phyloP scores from a whole-genome alignment of 208 protist species.

The Tritrichomonas musculus region DNA sequence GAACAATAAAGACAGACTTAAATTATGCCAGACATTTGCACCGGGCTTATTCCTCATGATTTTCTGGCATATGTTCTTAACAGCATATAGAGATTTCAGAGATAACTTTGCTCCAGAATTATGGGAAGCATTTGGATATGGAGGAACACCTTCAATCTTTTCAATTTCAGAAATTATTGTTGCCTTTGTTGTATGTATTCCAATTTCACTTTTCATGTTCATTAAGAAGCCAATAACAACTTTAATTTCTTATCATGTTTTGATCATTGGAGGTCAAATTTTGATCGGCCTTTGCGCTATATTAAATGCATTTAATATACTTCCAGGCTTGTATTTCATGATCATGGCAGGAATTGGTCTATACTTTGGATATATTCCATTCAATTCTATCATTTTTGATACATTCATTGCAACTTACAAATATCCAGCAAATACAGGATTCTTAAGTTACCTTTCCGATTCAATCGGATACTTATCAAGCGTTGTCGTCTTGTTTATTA shows the following conservation, averaged over 20 bases:
- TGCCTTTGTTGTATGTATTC: no score
- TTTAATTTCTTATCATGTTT: background rate
- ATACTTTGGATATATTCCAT: background rate
- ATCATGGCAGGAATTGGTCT: background rate
- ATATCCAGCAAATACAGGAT: background rate
- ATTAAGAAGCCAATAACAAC: background rate
- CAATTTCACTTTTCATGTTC: background rate
- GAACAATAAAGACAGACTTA: background rate
- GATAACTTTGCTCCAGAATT: conserved; percentile 1
- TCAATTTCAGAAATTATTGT: background rate
- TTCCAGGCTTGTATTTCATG: background rate
- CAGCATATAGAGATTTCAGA: background rate
- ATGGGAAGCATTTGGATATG: background rate
- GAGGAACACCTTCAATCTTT: background rate
- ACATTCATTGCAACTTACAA: background rate
- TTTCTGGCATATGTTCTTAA: background rate
- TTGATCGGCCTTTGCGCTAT: background rate
- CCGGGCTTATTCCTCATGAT: background rate
- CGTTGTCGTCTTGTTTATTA: background rate
- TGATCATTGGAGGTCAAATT: background rate
- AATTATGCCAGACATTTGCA: background rate
- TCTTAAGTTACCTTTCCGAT: background rate
- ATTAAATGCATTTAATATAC: background rate
- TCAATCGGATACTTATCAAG: background rate
- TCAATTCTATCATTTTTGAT: background rate